Evolutionary conservation across 139 green algal species (phyloP), one percentile per base, ranked within the genome.

Genomic region (Chlorella sp.): DNA sequence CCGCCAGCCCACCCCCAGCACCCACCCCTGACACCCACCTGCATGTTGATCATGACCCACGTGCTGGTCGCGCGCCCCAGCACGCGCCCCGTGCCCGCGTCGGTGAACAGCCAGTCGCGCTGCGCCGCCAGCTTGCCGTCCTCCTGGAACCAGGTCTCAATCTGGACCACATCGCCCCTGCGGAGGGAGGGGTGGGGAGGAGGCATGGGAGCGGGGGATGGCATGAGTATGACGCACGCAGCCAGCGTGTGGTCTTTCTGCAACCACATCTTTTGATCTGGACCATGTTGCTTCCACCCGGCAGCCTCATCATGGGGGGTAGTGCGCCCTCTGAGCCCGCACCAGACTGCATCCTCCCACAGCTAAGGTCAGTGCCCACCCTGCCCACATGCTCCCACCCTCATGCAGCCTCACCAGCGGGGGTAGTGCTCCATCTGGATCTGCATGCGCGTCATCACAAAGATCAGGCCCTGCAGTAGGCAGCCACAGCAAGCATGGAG

Each of bases 1-100:
- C 44, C 44, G 11, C 44, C 44, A 7, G 11, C 44, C 44, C 13
- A 21, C 12, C 13, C 51, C 51, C 15, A 20, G 51, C 51, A 60
- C 12, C 51, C 67, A 36, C 67, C 23, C 17, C 0, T 34, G 2
- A 11, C 36, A 56, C 70, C 26, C 39, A 60, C 70, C 39, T 78
- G 83, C 16, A 87, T 91, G 90, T 98, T 98, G 85, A 99, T 94
- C 76, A 95, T 97, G 23, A 98, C 95, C 96, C 96, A 99, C 1
- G 93, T 95, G 86, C 91, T 96, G 30, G 96, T 99, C 47, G 91
- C 96, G 16, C 86, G 81, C 13, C 97, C 96, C 18, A 99, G 70
- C 51, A 85, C 34, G 44, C 91, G 34, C 0, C 93, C 91, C 0
- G 93, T 96, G 0, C 23, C 13, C 0, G 76, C 86, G 79, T 98